phyloP scores from a whole-genome alignment of 176 grass and related monocot genomes.

The Avena insularis region DNA sequence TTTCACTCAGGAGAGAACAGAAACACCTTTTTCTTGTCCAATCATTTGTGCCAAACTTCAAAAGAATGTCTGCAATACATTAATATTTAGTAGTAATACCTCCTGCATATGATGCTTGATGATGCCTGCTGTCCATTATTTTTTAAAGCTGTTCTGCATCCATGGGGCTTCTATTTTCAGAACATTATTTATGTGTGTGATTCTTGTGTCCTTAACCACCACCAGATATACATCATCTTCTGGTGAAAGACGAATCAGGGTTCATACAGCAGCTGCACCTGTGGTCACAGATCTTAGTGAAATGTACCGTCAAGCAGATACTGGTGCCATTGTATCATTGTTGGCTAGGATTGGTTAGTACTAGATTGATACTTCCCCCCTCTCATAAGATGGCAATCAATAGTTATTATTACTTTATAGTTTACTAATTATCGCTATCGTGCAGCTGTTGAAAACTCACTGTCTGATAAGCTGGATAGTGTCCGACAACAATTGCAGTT shows the following conservation, averaged over 20 bases:
- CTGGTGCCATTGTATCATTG: conserved; percentile 80
- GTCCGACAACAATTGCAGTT: conserved; percentile 87
- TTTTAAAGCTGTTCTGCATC: background rate
- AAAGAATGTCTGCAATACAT: background rate
- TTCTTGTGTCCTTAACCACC: conserved; percentile 59
- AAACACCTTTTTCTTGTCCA: too few species aligned
- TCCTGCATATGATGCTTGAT: background rate
- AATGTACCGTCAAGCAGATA: conserved; percentile 98
- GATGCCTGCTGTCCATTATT: background rate
- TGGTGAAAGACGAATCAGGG: conserved; percentile 94
- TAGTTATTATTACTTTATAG: conserved; percentile 10
- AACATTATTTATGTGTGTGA: conserved; percentile 24
- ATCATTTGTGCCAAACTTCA: background rate
- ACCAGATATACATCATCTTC: conserved; percentile 95
- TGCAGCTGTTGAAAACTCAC: conserved; percentile 91
- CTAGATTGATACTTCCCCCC: background rate
- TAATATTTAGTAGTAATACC: background rate
- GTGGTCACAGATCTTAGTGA: conserved; percentile 96
- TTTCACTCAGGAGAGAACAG: background rate
- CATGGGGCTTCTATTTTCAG: background rate
- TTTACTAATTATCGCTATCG: conserved; percentile 36
- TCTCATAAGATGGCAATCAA: conserved; percentile 36
- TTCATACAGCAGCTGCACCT: conserved; percentile 92
- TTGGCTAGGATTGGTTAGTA: conserved; percentile 81
- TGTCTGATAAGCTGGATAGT: conserved; percentile 90